Evolutionary conservation across 805 yeast genomes (phyloP).

Genomic region (Deakozyma indianensis): DNA sequence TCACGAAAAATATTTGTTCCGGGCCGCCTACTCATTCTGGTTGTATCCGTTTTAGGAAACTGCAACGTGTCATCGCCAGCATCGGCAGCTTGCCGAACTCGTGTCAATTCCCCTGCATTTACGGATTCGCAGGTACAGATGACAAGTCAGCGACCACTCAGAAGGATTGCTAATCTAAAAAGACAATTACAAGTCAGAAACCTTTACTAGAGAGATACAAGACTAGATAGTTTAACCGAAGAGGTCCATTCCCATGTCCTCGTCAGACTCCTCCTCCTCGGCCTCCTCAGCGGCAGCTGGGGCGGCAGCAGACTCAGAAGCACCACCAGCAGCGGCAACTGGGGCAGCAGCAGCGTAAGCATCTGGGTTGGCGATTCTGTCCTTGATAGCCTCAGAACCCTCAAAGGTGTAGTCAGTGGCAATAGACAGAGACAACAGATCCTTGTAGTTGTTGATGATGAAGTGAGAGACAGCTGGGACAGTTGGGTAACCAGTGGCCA

Average conservation of each 20-base stretch:
- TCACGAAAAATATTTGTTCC: no score
- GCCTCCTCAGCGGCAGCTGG: slow-evolving; percentile 62
- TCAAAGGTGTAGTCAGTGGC: slow-evolving; percentile 99
- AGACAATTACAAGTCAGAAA: no score
- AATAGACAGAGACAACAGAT: slow-evolving; percentile 91
- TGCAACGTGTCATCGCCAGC: no score
- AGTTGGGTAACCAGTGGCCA: slow-evolving; percentile 99
- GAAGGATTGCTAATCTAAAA: no score
- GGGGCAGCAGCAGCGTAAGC: slow-evolving; percentile 99
- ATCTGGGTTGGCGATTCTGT: slow-evolving; percentile 99
- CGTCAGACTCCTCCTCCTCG: slow-evolving; percentile 53
- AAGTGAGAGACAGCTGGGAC: slow-evolving; percentile 98
- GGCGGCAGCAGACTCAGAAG: slow-evolving; percentile 45
- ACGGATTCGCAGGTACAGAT: no score
- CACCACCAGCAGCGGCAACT: slow-evolving; percentile 71
- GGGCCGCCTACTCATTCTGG: no score
- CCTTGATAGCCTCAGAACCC: slow-evolving; percentile 98
- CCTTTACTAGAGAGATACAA: no score
- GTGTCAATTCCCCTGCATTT: no score
- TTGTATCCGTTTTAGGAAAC: no score
- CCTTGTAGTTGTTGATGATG: slow-evolving; percentile 98
- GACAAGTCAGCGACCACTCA: no score
- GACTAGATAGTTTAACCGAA: slow-evolving; percentile 59
- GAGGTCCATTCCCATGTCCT: slow-evolving; percentile 75
- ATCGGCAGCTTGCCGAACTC: no score